Evolutionary conservation across 2,329 filamentous ascomycete species (phyloP).

Genomic region (Proliferodiscus dingleyae): DNA sequence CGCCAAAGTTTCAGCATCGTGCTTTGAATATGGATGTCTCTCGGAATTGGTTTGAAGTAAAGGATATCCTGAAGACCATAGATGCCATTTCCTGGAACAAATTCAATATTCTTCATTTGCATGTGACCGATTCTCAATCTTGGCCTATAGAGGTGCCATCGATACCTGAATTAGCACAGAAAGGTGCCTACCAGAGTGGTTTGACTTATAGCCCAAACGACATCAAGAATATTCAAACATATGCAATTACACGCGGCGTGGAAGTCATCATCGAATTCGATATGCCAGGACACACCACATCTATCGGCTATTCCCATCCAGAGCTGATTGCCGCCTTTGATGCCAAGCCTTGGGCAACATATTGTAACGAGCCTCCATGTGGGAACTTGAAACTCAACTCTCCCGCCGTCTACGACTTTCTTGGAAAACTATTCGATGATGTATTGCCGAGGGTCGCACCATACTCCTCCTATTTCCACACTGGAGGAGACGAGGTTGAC

Average conservation of each 20-base stretch:
- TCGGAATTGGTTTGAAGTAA: constrained; percentile 51
- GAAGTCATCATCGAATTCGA: constrained; percentile 73
- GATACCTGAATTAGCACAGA: constrained; percentile 64
- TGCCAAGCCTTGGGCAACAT: constrained; percentile 51
- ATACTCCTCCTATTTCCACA: constrained; percentile 74
- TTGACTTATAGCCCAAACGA: constrained; percentile 64
- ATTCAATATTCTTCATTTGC: constrained; percentile 76
- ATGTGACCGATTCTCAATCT: constrained; percentile 77
- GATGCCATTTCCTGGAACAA: constrained; percentile 76
- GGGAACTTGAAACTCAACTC: constrained; percentile 74
- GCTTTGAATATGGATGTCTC: constrained; percentile 77
- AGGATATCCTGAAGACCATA: constrained; percentile 67
- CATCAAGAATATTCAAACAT: constrained; percentile 62
- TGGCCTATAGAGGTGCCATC: constrained; percentile 80
- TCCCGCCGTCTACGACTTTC: constrained; percentile 62
- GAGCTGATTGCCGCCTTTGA: constrained; percentile 66
- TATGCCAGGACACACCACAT: constrained; percentile 73
- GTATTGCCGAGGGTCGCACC: constrained; percentile 66
- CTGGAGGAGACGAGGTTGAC: constrained; percentile 85
- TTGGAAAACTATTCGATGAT: constrained; percentile 70
- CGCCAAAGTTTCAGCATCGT: constrained; percentile 69
- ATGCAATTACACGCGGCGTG: constrained; percentile 64
- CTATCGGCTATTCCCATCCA: constrained; percentile 61
- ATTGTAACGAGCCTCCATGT: constrained; percentile 60
- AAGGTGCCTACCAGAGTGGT: constrained; percentile 67